Evolutionary conservation across 2,329 filamentous ascomycete species (phyloP), one percentile per base, ranked within the genome.

Genomic region (Huntiella moniliformis): DNA sequence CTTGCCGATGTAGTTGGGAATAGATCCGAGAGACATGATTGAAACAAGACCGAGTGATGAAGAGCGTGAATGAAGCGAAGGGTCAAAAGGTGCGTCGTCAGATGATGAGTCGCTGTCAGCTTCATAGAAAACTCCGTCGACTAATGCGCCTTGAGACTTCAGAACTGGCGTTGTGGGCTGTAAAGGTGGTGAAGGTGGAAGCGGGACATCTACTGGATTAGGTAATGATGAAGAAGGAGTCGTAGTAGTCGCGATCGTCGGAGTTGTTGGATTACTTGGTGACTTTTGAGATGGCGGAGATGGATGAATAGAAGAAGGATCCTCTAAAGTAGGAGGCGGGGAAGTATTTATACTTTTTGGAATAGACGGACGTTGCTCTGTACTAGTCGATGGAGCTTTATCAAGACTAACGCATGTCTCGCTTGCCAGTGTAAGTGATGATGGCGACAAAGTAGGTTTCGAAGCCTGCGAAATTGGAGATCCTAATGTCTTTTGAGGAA

Each of bases 11-110:
- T 28, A 28, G 22, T 28, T 28, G 22, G 22, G 22, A 10, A 28
- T 8, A 28, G 22, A 28, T 10, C 22, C 22, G 4, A 38, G 4
- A 5, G 40, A 37, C 16, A 34, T 32, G 12, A 7, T 12, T 8
- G 43, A 45, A 10, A 32, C 36, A 28, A 18, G 18, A 13, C 43
- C 43, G 34, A 45, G 38, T 10, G 43, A 45, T 7, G 43, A 39
- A 15, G 35, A 38, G 5, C 36, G 43, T 8, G 43, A 45, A 39
- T 45, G 36, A 7, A 45, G 15, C 5, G 35, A 31, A 28, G 45
- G 40, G 28, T 38, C 39, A 15, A 47, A 28, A 3, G 36, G 33
- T 38, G 38, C 8, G 18, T 44, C 40, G 28, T 47, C 45, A 1
- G 35, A 28, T 7, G 34, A 35, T 15, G 35, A 33, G 13, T 47